A percentile compares a stretch with the other conserved stretches of the same genome.
Conservation (phyloP, 75 land plant species). For the Cunninghamia lanceolata region DNA sequence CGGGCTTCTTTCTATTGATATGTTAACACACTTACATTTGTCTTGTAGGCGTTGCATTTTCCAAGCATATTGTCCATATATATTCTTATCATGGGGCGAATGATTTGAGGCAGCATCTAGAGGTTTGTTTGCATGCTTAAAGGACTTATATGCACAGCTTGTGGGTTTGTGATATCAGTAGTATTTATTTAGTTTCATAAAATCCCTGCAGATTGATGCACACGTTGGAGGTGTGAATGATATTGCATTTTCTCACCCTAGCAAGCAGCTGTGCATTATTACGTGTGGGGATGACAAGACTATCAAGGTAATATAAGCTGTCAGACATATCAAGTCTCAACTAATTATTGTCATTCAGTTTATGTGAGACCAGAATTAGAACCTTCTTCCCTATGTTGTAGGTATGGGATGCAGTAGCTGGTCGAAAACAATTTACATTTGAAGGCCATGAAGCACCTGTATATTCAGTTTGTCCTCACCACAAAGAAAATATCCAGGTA, state of each 20-base stretch:
- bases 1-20: neutral
- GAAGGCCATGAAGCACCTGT: slow-evolving; percentile 92
- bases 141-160: neutral
- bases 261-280: slow-evolving; percentile 60
- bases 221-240: slow-evolving; percentile 79
- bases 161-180: neutral
- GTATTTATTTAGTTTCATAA: neutral
- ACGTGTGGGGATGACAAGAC: slow-evolving; percentile 86
- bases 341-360: neutral
- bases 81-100: slow-evolving; percentile 52
- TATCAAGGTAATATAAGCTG: slow-evolving; percentile 44
- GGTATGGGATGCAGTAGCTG: slow-evolving; percentile 84
- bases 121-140: slow-evolving; percentile 31
- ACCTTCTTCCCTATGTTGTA: slow-evolving; percentile 10
- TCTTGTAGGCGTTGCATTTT: slow-evolving; percentile 78
- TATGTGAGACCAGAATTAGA: neutral
- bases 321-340: neutral
- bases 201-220: slow-evolving; percentile 64
- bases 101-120: slow-evolving; percentile 64
- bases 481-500: slow-evolving; percentile 76
- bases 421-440: slow-evolving; percentile 60
- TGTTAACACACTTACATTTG: neutral
- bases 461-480: slow-evolving; percentile 83
- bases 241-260: slow-evolving; percentile 66
- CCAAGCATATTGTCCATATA: slow-evolving; percentile 82